These are phyloP conservation scores for Orbilia ellipsospora DNA, from an alignment of 2,329 filamentous ascomycete genomes.

Conservation along the genomic window DNA sequence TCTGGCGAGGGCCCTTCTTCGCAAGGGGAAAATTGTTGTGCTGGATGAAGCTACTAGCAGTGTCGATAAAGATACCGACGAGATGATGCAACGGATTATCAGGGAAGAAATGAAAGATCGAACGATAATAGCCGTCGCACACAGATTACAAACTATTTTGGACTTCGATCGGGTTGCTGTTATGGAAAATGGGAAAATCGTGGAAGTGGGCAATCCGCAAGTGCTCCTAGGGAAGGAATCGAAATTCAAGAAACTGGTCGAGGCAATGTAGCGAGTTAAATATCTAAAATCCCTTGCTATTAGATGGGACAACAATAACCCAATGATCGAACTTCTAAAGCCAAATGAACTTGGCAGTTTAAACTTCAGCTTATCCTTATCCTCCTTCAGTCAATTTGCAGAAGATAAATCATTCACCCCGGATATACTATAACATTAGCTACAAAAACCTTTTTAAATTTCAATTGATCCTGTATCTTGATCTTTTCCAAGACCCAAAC, in stretches of 20 bases:
- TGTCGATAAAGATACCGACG: constrained; percentile 70
- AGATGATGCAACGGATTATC: constrained; percentile 69
- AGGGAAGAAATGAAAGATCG: constrained; percentile 63
- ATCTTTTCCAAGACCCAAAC: too few relatives aligned
- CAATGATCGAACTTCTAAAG: too few relatives aligned
- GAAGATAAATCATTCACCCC: too few relatives aligned
- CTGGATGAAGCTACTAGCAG: constrained; percentile 65
- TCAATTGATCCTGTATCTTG: too few relatives aligned
- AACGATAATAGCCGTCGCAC: constrained; percentile 69
- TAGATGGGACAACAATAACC: too few relatives aligned
- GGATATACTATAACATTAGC: too few relatives aligned
- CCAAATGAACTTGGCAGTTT: too few relatives aligned
- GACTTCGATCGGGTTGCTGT: constrained; percentile 68
- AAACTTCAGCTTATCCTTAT: neutral
- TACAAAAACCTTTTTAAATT: too few relatives aligned
- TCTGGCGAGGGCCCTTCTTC: constrained; percentile 65
- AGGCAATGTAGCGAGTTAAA: constrained; percentile 11
- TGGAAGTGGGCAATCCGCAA: constrained; percentile 64
- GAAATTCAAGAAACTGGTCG: constrained; percentile 34
- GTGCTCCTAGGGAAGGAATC: constrained; percentile 37
- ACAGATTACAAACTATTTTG: constrained; percentile 67
- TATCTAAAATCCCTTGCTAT: too few relatives aligned
- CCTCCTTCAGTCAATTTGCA: neutral
- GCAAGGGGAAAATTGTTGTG: constrained; percentile 64
- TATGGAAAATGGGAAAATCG: constrained; percentile 66